Evolutionary conservation across 208 protist species (phyloP), one percentile per base, ranked within the genome.

Genomic region (Herpetomonas tarakana): DNA sequence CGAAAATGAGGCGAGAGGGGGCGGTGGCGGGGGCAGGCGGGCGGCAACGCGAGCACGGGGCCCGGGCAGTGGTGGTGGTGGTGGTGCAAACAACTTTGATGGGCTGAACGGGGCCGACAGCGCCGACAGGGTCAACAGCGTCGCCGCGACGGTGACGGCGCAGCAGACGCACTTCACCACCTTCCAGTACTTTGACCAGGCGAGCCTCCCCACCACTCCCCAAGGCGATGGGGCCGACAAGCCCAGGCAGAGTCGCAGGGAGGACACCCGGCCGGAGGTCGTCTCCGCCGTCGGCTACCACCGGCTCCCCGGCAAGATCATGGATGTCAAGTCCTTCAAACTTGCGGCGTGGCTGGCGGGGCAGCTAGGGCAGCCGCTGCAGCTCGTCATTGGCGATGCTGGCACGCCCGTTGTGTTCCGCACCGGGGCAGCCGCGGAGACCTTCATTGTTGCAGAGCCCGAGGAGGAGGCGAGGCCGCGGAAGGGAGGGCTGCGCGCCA

Each of bases 241-340:
- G 22, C 9, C 14, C 21, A 3, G 14, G 24, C 44, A 12, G 6
- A 26, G 22, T 21, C 26, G 16, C 47, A 55, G 47, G 2, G 35
- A 41, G 6, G 35, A 6, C 35, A 14, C 6, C 14, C 9, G 35
- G 9, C 35, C 35, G 9, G 9, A 41, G 35, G 35, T 41, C 9
- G 35, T 41, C 9, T 41, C 35, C 35, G 35, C 35, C 35, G 14
- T 14, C 11, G 18, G 19, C 18, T 72, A 54, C 41, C 21, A 64
- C 18, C 30, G 29, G 14, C 70, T 90, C 6, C 83, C 83, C 2
- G 62, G 71, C 6, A 91, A 91, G 63, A 54, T 73, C 6, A 58
- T 85, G 45, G 83, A 91, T 14, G 57, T 78, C 46, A 85, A 83
- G 65, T 77, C 83, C 16, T 62, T 91, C 39, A 81, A 85, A 55